A percentile compares a stretch with the other conserved stretches of the same genome.
phyloP scores from a whole-genome alignment of 2,329 filamentous ascomycete species.

The Sporothrix protearum region DNA sequence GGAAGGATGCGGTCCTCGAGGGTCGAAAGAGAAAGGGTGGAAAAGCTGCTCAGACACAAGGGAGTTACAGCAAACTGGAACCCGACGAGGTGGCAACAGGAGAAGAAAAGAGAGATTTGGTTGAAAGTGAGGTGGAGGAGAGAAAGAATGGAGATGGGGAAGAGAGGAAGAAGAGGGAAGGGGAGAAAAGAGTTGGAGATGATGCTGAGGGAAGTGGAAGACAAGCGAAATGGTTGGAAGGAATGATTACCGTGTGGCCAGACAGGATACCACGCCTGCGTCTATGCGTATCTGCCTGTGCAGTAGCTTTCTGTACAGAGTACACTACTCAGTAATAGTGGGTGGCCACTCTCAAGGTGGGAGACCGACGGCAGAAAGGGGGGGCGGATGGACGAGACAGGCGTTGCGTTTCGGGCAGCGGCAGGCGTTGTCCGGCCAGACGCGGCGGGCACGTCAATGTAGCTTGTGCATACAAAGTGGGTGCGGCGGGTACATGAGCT shows the following conservation, averaged over 20 bases:
- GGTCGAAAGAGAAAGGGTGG: background rate
- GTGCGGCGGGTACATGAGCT: slow-evolving; percentile 23
- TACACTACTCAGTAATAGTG: background rate
- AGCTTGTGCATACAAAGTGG: slow-evolving; percentile 5
- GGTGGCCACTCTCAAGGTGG: background rate
- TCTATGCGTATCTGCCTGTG: background rate
- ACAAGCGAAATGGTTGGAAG: slow-evolving; percentile 22
- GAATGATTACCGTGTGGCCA: slow-evolving; percentile 21
- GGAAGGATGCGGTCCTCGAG: background rate
- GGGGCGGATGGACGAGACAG: slow-evolving; percentile 11
- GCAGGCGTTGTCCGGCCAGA: slow-evolving; percentile 22
- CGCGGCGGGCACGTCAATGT: slow-evolving; percentile 14
- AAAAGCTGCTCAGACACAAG: background rate
- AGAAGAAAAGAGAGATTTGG: background rate
- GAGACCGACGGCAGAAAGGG: background rate
- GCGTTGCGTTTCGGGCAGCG: slow-evolving; percentile 19
- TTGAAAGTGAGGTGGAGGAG: background rate
- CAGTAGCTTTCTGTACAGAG: background rate
- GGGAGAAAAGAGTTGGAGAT: slow-evolving; percentile 19
- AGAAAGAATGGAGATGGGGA: slow-evolving; percentile 2
- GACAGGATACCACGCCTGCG: slow-evolving; percentile 9
- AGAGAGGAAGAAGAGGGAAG: slow-evolving; percentile 1
- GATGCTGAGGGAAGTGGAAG: slow-evolving; percentile 20
- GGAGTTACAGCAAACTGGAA: background rate
- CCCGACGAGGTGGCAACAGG: background rate